Percentiles rank a stretch among this genome's conserved stretches.
Evolutionary conservation across 1,284 basidiomycete genomes (phyloP).

Genomic region (Chiua sp.): DNA sequence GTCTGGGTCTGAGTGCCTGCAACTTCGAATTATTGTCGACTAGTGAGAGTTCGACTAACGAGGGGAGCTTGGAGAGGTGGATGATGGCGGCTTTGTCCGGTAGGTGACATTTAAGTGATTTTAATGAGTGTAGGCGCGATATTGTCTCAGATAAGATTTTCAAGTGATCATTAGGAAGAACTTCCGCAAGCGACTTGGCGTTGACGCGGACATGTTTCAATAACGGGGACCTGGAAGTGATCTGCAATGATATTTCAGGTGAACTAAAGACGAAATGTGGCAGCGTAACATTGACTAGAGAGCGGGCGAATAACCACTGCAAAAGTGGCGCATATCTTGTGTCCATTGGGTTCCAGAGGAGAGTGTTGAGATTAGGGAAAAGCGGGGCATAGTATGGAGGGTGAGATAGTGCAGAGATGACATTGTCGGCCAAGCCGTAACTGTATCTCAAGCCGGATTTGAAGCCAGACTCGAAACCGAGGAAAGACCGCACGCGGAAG

Average conservation of each 20-base stretch:
- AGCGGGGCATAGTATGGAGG: too few species aligned
- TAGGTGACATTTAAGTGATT: slow-evolving; percentile 24
- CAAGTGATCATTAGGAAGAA: slow-evolving; percentile 1
- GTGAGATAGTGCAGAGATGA: too few species aligned
- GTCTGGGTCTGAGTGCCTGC: slow-evolving; percentile 17
- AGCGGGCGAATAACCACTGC: slow-evolving; percentile 8
- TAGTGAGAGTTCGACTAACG: slow-evolving; percentile 20
- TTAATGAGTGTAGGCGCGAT: slow-evolving; percentile 18
- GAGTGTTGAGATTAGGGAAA: too few species aligned
- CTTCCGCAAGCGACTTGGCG: slow-evolving; percentile 1
- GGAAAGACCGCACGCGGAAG: slow-evolving; percentile 20
- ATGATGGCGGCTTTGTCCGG: slow-evolving; percentile 29
- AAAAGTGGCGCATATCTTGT: too few species aligned
- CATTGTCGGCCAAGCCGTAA: background rate
- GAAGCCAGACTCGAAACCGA: too few species aligned
- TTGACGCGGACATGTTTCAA: slow-evolving; percentile 8
- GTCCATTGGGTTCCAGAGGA: slow-evolving; percentile 7
- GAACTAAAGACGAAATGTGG: slow-evolving; percentile 11
- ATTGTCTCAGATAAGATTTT: slow-evolving; percentile 29
- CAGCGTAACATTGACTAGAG: slow-evolving; percentile 24
- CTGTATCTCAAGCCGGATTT: too few species aligned
- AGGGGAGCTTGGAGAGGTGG: slow-evolving; percentile 28
- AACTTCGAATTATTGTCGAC: slow-evolving; percentile 20
- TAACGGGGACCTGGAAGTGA: slow-evolving; percentile 23
- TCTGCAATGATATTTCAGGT: slow-evolving; percentile 24